Base-by-base conservation (phyloP, 2,329 filamentous ascomycete species). In the Fusarium concolor region DNA sequence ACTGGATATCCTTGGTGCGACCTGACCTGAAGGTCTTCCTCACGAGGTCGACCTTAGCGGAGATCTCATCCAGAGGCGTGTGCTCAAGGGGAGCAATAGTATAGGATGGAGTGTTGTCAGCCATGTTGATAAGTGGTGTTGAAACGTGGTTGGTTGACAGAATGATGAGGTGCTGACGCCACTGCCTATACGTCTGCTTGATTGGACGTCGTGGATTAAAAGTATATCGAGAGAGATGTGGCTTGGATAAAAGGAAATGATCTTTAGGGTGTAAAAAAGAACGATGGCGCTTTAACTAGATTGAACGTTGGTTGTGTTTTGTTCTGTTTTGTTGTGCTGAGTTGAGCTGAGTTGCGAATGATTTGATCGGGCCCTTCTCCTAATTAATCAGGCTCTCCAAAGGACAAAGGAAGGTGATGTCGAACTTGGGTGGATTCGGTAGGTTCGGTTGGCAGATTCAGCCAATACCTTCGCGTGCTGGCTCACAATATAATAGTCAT, bases 1-100 rank as follows among this genome's bases (percentile, higher is more conserved):
- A 98, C 74, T 92, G 87, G 63, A 97, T 77, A 55, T 92, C 86
- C 76, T 93, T 93, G 42, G 94, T 97, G 81, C 90, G 92, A 78
- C 94, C 90, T 18, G 92, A 86, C 72, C 86, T 85, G 81, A 93
- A 98, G n/a, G 90, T 89, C 51, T 84, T 80, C 75, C 89, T 89
- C 42, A 91, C 81, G 9, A 82, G 85, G 57, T 86, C 83, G 75
- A 89, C 86, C 41, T 86, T 86, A 62, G 78, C 77, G 15, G 88
- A 80, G 77, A 97, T 93, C 41, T 85, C 82, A 56, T 92, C 89
- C 45, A 92, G 76, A 3, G 89, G 77, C 2, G 92, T 94, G 54
- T 82, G 79, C 78, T 87, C 79, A 71, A 92, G 89, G 39, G 77
- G 66, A 41, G 78, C 73, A 59, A 88, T 82, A 44, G 75, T 75